phyloP scores from a whole-genome alignment of 139 green algal genomes.

The Closterium sp. region DNA sequence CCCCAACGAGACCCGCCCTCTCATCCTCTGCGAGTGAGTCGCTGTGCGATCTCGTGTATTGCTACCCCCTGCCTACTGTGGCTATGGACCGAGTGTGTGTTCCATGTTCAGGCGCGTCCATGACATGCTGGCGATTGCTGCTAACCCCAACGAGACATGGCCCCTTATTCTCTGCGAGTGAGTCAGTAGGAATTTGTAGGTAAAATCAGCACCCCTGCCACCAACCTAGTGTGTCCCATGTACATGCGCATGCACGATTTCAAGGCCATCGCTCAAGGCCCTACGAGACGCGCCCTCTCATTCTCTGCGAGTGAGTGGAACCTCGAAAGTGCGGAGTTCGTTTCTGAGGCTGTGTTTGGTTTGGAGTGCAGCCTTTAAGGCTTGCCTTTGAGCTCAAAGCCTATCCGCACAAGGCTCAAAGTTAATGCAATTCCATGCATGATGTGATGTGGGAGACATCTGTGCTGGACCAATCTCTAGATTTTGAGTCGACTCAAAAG shows the following conservation, averaged over 20 bases:
- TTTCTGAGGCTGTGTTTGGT: too few species aligned
- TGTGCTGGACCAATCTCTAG: too few species aligned
- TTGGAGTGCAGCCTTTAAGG: too few species aligned
- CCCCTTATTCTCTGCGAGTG: slow-evolving; percentile 92
- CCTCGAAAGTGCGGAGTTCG: too few species aligned
- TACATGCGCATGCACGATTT: slow-evolving; percentile 28
- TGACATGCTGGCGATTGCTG: slow-evolving; percentile 27
- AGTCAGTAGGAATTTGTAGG: too few species aligned
- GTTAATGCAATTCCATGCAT: too few species aligned
- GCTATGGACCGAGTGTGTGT: slow-evolving; percentile 52
- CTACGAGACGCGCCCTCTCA: slow-evolving; percentile 72
- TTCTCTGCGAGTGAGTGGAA: slow-evolving; percentile 89
- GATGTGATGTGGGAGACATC: too few species aligned
- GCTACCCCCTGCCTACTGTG: too few species aligned
- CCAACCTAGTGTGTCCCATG: slow-evolving; percentile 97
- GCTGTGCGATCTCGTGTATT: background rate
- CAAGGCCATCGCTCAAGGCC: slow-evolving; percentile 35
- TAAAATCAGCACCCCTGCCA: slow-evolving; percentile 78
- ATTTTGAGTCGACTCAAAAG: too few species aligned
- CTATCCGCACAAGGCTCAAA: too few species aligned
- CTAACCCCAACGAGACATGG: slow-evolving; percentile 59
- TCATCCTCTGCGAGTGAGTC: slow-evolving; percentile 88
- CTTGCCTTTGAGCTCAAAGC: too few species aligned
- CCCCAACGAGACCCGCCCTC: slow-evolving; percentile 63
- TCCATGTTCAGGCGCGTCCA: slow-evolving; percentile 71